Evolutionary conservation across 306 rosid genomes (phyloP).

Genomic region (Dalbergia cultrata): DNA sequence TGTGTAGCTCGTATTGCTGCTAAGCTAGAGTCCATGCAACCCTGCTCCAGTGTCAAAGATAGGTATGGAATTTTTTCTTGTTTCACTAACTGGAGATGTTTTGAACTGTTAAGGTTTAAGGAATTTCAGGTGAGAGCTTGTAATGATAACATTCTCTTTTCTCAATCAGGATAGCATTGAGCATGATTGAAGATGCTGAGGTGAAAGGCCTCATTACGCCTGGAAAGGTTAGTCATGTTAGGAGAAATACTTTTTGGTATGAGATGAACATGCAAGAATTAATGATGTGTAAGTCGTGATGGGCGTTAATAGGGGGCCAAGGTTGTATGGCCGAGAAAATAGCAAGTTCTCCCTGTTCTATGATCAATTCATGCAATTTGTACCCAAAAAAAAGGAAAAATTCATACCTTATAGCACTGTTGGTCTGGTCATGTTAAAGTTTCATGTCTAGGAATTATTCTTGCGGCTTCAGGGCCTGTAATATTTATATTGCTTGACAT

Average conservation of each 20-base stretch:
- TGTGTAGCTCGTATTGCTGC: constrained; percentile 81
- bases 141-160: constrained; percentile 28
- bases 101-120: constrained; percentile 24
- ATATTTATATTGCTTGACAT: not conserved
- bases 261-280: too few relatives aligned
- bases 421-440: not conserved
- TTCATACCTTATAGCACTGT: too few relatives aligned
- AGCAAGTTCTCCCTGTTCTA: too few relatives aligned
- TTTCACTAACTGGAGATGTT: constrained; percentile 20
- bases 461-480: not conserved
- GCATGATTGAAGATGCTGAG: constrained; percentile 92
- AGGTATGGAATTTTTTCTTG: constrained; percentile 45
- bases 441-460: constrained; percentile 8
- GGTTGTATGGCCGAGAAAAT: too few relatives aligned
- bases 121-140: constrained; percentile 6
- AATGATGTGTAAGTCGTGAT: too few relatives aligned
- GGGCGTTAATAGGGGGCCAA: too few relatives aligned
- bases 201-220: constrained; percentile 80
- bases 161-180: constrained; percentile 65
- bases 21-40: constrained; percentile 80
- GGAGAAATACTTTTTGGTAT: too few relatives aligned
- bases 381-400: too few relatives aligned
- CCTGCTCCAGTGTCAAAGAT: constrained; percentile 82
- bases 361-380: too few relatives aligned
- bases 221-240: constrained; percentile 69